Base-by-base conservation (phyloP, 2,329 filamentous ascomycete species). In the Fusarium fracticaudum region DNA sequence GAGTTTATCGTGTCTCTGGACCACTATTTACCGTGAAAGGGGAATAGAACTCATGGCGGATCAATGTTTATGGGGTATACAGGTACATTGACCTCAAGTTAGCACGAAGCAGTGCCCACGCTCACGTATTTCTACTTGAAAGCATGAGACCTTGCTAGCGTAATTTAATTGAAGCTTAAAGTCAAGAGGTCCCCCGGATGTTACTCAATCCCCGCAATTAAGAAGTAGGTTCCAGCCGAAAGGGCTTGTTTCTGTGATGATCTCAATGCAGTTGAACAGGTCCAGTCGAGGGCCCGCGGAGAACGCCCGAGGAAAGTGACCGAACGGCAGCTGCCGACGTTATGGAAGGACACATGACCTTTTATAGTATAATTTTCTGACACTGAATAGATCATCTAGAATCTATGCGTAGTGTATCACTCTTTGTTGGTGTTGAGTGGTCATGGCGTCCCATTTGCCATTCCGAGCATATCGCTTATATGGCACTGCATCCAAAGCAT, bases 401-500 rank as follows among this genome's bases (percentile, higher is more conserved):
- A n/a, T 43, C 5, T 1, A n/a, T 43, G 8, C 17, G 17, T 18
- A 1, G 3, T 18, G 14, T 2, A 47, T 50, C 29, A 6, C 9
- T 12, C 4, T n/a, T 17, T 50, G 15, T 33, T 50, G 20, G 22
- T 33, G 15, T 13, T 33, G 22, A n/a, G 29, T 50, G 10, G 3
- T 12, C 22, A 33, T 7, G 33, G 0, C 33, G 0, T 33, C 33
- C 6, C 7, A 50, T 22, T 33, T 31, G 20, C 22, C 22, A 18
- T 33, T n/a, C 22, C n/a, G 22, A 22, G 24, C 24, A 26, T 45
- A 8, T 35, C 33, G 7, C 6, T 35, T 35, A 8, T 35, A 8
- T 0, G 6, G 14, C 33, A 35, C 33, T 35, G 33, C 33, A 1
- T 1, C 14, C 1, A 3, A 8, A 35, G 33, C 1, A 0, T 35